Conservation (phyloP, 495 filamentous ascomycete species). For the Penicillium flavigenum region DNA sequence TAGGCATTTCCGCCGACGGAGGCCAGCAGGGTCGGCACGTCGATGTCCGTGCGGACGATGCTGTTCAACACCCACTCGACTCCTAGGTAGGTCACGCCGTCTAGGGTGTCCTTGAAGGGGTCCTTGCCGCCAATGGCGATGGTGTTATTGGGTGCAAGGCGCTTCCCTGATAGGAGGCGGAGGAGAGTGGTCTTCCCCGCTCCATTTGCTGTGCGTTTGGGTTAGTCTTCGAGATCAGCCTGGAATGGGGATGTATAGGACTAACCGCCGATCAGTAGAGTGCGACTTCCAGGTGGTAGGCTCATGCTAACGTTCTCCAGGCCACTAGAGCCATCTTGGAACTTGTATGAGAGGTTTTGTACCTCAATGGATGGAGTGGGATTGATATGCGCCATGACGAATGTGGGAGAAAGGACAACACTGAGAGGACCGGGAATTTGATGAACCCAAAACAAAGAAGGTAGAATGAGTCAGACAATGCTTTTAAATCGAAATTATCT, state of each 20-base stretch:
- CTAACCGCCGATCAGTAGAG: conserved; percentile 85
- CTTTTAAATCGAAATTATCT: conserved; percentile 1
- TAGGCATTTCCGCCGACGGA: conserved; percentile 86
- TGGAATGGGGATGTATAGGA: background rate
- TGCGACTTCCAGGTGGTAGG: conserved; percentile 80
- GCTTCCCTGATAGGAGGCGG: conserved; percentile 86
- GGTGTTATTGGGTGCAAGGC: conserved; percentile 72
- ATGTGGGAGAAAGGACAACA: background rate
- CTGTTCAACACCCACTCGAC: conserved; percentile 99
- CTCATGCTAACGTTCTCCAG: conserved; percentile 67
- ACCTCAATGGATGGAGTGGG: conserved; percentile 61
- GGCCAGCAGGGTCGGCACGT: conserved; percentile 76
- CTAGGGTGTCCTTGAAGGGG: conserved; percentile 82
- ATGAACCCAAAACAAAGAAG: background rate
- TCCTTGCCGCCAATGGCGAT: conserved; percentile 78
- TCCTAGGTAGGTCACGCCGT: conserved; percentile 95
- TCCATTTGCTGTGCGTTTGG: conserved; percentile 70
- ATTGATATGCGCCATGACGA: conserved; percentile 21
- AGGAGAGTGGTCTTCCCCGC: conserved; percentile 97
- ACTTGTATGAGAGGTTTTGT: conserved; percentile 78
- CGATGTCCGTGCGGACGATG: conserved; percentile 93
- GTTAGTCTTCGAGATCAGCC: conserved; percentile 3
- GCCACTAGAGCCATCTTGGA: conserved; percentile 75
- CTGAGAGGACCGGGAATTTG: background rate
- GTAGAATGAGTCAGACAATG: conserved; percentile 3